phyloP scores from a whole-genome alignment of 371 early-diverging fungal species.

The Dichotomocladium elegans region DNA sequence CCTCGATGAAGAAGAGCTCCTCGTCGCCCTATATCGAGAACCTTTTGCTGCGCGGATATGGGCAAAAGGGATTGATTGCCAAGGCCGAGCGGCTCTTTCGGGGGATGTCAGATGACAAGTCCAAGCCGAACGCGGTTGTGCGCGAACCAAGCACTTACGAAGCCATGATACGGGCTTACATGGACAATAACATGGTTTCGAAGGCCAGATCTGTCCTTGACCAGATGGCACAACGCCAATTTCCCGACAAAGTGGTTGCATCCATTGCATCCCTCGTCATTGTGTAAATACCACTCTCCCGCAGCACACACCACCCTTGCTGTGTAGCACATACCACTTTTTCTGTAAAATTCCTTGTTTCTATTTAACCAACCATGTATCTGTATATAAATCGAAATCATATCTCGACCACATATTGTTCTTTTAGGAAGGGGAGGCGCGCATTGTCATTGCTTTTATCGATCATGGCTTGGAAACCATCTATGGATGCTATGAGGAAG shows the following conservation, averaged over 20 bases:
- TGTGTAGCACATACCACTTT: too few relatives aligned
- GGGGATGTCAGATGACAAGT: slow-evolving; percentile 42
- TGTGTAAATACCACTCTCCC: too few relatives aligned
- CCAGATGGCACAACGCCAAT: slow-evolving; percentile 39
- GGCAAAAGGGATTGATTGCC: slow-evolving; percentile 33
- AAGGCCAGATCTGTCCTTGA: slow-evolving; percentile 41
- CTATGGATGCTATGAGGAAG: too few relatives aligned
- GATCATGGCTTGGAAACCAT: too few relatives aligned
- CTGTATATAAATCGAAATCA: too few relatives aligned
- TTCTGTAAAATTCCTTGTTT: too few relatives aligned
- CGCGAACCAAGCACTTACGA: slow-evolving; percentile 65
- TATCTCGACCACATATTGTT: too few relatives aligned
- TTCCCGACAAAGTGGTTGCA: slow-evolving; percentile 43
- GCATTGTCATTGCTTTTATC: too few relatives aligned
- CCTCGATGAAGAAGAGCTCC: slow-evolving; percentile 25
- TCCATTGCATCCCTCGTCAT: slow-evolving; percentile 32
- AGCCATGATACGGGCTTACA: slow-evolving; percentile 57
- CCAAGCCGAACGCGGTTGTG: slow-evolving; percentile 8
- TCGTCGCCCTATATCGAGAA: slow-evolving; percentile 62
- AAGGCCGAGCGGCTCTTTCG: slow-evolving; percentile 51
- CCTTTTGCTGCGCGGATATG: slow-evolving; percentile 59
- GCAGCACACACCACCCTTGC: too few relatives aligned
- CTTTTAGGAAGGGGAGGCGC: too few relatives aligned
- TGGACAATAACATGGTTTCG: slow-evolving; percentile 38
- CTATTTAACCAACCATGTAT: too few relatives aligned